Conservation (phyloP, 2,329 filamentous ascomycete genomes). For the Xylariaceae sp. region DNA sequence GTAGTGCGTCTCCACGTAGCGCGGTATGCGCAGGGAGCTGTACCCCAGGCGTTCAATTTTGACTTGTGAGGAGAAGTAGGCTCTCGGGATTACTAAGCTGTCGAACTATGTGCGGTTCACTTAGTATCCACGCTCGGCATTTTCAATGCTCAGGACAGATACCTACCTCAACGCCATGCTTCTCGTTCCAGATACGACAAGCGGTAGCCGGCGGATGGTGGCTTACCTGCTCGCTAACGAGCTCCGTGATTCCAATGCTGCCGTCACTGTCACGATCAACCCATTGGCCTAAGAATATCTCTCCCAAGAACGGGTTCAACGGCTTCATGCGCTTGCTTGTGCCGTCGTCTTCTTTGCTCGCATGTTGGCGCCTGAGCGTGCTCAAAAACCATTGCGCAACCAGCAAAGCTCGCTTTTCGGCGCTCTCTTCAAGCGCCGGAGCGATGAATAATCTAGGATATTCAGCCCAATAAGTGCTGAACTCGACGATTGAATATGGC, state of each 20-base stretch:
- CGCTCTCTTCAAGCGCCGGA: conserved; percentile 72
- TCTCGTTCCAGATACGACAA: conserved; percentile 84
- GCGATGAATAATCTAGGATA: conserved; percentile 76
- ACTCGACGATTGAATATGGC: conserved; percentile 73
- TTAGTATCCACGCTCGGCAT: not conserved
- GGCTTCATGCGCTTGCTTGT: conserved; percentile 93
- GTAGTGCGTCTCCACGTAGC: conserved; percentile 54
- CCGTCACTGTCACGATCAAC: no score
- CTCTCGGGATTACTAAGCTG: conserved; percentile 87
- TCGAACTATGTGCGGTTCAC: conserved; percentile 3
- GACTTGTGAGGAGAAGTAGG: conserved; percentile 89
- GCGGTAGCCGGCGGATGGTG: conserved; percentile 95
- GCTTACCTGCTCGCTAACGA: conserved; percentile 91
- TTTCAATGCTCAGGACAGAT: not conserved
- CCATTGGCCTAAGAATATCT: conserved; percentile 92
- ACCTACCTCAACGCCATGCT: conserved; percentile 61
- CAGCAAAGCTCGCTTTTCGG: conserved; percentile 75
- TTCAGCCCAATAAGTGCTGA: conserved; percentile 79
- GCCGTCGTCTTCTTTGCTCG: conserved; percentile 68
- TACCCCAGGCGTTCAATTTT: conserved; percentile 94
- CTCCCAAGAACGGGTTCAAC: conserved; percentile 90
- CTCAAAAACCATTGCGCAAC: conserved; percentile 97
- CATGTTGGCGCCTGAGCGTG: conserved; percentile 83
- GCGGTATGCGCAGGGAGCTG: conserved; percentile 67
- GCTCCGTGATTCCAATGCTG: conserved; percentile 73